Conservation (phyloP, 768 basidiomycete genomes). For the Dacryopinax primogenitus region DNA sequence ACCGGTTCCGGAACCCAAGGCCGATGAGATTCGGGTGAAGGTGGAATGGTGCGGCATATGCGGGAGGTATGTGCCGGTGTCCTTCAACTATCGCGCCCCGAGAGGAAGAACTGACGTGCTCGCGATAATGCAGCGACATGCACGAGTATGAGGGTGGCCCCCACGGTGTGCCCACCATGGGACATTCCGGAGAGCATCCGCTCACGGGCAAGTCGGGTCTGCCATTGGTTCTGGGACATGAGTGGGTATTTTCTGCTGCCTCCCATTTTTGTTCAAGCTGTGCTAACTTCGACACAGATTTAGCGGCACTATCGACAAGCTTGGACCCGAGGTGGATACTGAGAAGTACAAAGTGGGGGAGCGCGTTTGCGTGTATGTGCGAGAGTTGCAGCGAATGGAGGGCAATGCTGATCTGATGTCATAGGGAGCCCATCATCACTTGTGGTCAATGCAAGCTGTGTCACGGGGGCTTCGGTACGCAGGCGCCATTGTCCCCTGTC, state of each 20-base stretch:
- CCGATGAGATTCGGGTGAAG: conserved; percentile 32
- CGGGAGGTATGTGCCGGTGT: conserved; percentile 10
- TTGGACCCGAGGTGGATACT: conserved; percentile 28
- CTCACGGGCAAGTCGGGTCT: conserved; percentile 29
- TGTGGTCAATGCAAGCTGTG: conserved; percentile 27
- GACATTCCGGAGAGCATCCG: conserved; percentile 24
- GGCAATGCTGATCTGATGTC: not conserved
- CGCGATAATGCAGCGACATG: conserved; percentile 28
- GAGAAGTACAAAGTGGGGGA: conserved; percentile 28
- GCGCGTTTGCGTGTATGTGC: conserved; percentile 23
- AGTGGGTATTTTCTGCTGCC: conserved; percentile 23
- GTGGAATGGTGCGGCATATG: conserved; percentile 24
- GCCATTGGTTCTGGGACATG: conserved; percentile 37
- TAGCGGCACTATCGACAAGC: conserved; percentile 14
- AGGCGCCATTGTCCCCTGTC: not conserved
- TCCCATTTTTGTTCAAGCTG: not conserved
- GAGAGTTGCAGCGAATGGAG: not conserved
- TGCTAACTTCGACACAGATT: not conserved
- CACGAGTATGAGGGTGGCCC: conserved; percentile 32
- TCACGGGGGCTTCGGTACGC: not conserved
- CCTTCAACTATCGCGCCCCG: conserved; percentile 1
- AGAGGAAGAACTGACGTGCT: conserved; percentile 29
- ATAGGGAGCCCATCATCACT: conserved; percentile 33
- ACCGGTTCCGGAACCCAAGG: conserved; percentile 23
- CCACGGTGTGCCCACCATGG: conserved; percentile 26